Conservation (phyloP, 192 early-diverging fungal species). For the Linderina pennispora region DNA sequence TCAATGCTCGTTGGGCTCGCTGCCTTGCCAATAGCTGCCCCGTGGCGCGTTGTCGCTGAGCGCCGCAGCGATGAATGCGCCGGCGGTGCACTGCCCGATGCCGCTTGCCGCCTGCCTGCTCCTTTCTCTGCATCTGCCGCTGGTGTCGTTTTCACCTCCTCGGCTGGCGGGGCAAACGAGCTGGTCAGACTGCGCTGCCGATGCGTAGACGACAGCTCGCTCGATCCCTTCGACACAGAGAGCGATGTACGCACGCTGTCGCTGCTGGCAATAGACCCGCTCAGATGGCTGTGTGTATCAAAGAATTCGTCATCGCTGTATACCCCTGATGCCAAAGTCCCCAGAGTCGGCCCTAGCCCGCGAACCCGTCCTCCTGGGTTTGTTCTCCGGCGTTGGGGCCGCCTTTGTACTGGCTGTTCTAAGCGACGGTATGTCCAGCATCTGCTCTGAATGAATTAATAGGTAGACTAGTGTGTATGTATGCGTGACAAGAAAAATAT, state of each 20-base stretch:
- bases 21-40: background rate
- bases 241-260: conserved; percentile 3
- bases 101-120: background rate
- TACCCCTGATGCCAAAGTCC: background rate
- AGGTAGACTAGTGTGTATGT: no score
- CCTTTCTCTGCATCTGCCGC: background rate
- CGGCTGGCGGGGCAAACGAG: conserved; percentile 16
- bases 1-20: background rate
- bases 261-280: conserved; percentile 24
- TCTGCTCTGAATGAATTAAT: no score
- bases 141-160: no score
- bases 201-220: no score
- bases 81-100: background rate
- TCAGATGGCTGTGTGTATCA: conserved; percentile 24
- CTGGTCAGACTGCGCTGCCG: conserved; percentile 23
- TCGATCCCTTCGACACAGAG: no score
- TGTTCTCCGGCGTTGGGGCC: background rate
- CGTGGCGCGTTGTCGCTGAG: conserved; percentile 21
- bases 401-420: no score
- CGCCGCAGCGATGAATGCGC: conserved; percentile 15
- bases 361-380: no score
- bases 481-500: background rate
- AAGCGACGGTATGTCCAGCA: no score
- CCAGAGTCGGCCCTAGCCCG: background rate
- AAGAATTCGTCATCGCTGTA: conserved; percentile 37